phyloP scores from a whole-genome alignment of 352 stramenopile genomes.

The Heterotrichella gracilis region DNA sequence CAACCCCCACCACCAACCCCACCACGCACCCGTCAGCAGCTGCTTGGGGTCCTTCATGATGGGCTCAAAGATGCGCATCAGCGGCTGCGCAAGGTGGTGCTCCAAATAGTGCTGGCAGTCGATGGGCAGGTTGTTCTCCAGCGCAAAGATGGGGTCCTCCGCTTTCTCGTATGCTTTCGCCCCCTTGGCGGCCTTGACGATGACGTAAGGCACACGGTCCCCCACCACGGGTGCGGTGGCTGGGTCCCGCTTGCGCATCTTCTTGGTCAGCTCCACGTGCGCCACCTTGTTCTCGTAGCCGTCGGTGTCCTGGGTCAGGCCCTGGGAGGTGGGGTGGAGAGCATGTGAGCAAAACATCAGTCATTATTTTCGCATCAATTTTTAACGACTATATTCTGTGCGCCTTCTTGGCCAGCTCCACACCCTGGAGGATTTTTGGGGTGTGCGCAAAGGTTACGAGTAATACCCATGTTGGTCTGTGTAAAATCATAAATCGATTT shows the following conservation, averaged over 20 bases:
- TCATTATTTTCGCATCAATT: too few relatives aligned
- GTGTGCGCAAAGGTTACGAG: too few relatives aligned
- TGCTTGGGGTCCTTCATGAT: slow-evolving; percentile 66
- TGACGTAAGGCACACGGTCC: slow-evolving; percentile 95
- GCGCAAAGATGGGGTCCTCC: slow-evolving; percentile 86
- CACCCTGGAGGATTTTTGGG: too few relatives aligned
- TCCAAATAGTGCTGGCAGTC: slow-evolving; percentile 95
- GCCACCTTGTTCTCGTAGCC: slow-evolving; percentile 95
- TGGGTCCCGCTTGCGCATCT: slow-evolving; percentile 85
- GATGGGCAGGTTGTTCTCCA: slow-evolving; percentile 92
- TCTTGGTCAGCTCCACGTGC: slow-evolving; percentile 82
- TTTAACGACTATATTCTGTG: too few relatives aligned
- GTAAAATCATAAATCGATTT: too few relatives aligned
- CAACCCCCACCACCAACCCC: too few relatives aligned
- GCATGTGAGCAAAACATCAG: too few relatives aligned
- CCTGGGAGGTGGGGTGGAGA: too few relatives aligned
- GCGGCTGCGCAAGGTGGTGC: slow-evolving; percentile 83
- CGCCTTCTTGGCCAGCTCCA: too few relatives aligned
- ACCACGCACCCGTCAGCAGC: too few relatives aligned
- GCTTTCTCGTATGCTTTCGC: slow-evolving; percentile 76
- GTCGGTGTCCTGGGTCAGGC: slow-evolving; percentile 40
- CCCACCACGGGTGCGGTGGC: slow-evolving; percentile 77
- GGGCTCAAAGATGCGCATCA: slow-evolving; percentile 86
- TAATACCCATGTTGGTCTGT: too few relatives aligned
- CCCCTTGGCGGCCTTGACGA: slow-evolving; percentile 77